Evolutionary conservation across 805 yeast genomes (phyloP), one percentile per base, ranked within the genome.

Genomic region (Pichia nakasei): DNA sequence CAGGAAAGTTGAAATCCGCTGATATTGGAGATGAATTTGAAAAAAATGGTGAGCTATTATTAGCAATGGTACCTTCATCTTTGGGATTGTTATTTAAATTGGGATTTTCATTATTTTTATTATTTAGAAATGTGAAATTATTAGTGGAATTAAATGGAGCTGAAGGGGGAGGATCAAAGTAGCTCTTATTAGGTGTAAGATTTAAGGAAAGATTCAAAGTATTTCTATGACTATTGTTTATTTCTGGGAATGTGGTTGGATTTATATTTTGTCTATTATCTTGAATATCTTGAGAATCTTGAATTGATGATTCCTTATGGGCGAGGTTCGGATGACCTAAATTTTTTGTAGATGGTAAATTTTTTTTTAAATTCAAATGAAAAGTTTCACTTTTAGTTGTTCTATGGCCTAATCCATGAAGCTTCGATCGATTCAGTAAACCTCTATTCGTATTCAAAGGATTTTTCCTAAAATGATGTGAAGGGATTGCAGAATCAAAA

Each of bases 341-440:
- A 12, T 38, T 21, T 19, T 41, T 45, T 26, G 19, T 26, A 4
- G 41, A 42, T 13, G 17, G 31, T 29, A 15, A 2, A 29, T 29
- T 29, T 29, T 42, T 45, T 17, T 41, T 42, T 13, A 43, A 32
- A 34, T 40, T 44, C 12, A 33, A n/a, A 19, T 37, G 15, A 24
- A 40, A 40, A 26, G 21, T 48, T 35, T 48, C 51, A 48, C 51
- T 48, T 35, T 46, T 48, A 2, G 47, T 33, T 7, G 45, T 43
- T 35, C 51, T 35, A 41, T 48, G 51, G 21, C 46, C 44, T 20
- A 45, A 38, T 5, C 37, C 41, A 26, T 37, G 33, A 15, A 41
- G 31, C 35, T 44, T 45, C 9, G 47, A 41, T 15, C 42, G 39
- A 35, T 40, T 44, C 5, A 26, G 13, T 21, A 37, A 15, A 19